Conservation (phyloP, 768 basidiomycete species). For the Serendipita sp. region DNA sequence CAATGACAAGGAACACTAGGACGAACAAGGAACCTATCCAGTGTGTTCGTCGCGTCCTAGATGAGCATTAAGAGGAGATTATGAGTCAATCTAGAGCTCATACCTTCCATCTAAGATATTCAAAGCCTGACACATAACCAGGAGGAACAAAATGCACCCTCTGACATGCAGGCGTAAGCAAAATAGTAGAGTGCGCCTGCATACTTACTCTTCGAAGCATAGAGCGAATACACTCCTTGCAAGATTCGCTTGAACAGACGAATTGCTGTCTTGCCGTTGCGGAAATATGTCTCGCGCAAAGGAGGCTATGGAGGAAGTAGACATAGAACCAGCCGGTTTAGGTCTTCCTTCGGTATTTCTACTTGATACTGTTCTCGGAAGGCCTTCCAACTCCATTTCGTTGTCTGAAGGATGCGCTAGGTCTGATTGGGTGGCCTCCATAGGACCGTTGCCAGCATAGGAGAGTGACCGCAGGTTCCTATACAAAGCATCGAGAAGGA, state of each 20-base stretch:
- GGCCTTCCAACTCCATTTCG: conserved; percentile 8
- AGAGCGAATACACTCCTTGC: conserved; percentile 47
- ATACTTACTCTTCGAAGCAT: conserved; percentile 44
- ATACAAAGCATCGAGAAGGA: conserved; percentile 42
- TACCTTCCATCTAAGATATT: conserved; percentile 39
- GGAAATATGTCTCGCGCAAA: conserved; percentile 15
- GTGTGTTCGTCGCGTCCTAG: conserved; percentile 45
- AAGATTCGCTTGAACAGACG: conserved; percentile 35
- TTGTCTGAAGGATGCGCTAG: conserved; percentile 11
- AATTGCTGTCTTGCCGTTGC: conserved; percentile 9
- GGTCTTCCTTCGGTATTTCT: background rate
- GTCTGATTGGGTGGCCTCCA: conserved; percentile 11
- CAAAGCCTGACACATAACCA: conserved; percentile 57
- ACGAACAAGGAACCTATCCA: conserved; percentile 52
- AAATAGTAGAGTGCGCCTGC: background rate
- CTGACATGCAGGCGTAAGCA: background rate
- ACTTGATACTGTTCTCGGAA: conserved; percentile 21
- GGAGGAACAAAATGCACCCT: conserved; percentile 50
- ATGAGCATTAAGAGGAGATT: background rate
- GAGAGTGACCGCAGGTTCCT: conserved; percentile 32
- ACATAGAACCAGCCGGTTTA: background rate
- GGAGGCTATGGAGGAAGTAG: conserved; percentile 26
- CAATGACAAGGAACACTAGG: conserved; percentile 29
- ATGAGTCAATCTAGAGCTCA: conserved; percentile 13
- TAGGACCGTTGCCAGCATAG: conserved; percentile 21